A percentile compares a stretch with the other conserved stretches of the same genome.
Evolutionary conservation across 352 stramenopile genomes (phyloP).

Genomic region (Elongisporangium prolatum): DNA sequence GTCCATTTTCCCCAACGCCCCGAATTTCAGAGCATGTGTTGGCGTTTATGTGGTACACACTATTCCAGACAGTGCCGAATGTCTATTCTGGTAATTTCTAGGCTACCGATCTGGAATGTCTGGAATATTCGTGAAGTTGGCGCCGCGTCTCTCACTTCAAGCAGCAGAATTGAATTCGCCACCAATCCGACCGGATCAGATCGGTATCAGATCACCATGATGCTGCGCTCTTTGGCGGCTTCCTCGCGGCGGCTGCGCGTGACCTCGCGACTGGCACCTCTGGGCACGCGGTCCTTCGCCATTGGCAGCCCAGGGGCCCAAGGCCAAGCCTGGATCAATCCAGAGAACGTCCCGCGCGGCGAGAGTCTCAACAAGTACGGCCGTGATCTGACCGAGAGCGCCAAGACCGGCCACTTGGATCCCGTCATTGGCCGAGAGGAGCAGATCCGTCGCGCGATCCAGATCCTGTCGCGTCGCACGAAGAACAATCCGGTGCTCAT

Average conservation of each 20-base stretch:
- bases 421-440: constrained; percentile 93
- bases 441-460: constrained; percentile 93
- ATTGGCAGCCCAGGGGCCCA: constrained; percentile 8
- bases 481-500: constrained; percentile 99
- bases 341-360: constrained; percentile 71
- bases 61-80: neutral
- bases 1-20: constrained; percentile 30
- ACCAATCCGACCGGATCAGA: neutral
- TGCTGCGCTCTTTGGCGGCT: neutral
- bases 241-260: neutral
- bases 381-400: constrained; percentile 67
- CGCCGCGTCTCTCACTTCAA: neutral
- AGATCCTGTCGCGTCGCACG: constrained; percentile 93
- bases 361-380: constrained; percentile 79
- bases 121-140: neutral
- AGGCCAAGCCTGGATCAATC: constrained; percentile 62
- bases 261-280: neutral
- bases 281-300: constrained; percentile 2
- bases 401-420: constrained; percentile 81
- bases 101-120: neutral
- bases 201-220: neutral
- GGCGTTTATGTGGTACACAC: neutral
- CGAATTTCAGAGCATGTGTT: no score
- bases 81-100: neutral
- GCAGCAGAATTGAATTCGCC: neutral